Base-by-base conservation (phyloP, 345 rosid genomes). In the Excoecaria agallocha region DNA sequence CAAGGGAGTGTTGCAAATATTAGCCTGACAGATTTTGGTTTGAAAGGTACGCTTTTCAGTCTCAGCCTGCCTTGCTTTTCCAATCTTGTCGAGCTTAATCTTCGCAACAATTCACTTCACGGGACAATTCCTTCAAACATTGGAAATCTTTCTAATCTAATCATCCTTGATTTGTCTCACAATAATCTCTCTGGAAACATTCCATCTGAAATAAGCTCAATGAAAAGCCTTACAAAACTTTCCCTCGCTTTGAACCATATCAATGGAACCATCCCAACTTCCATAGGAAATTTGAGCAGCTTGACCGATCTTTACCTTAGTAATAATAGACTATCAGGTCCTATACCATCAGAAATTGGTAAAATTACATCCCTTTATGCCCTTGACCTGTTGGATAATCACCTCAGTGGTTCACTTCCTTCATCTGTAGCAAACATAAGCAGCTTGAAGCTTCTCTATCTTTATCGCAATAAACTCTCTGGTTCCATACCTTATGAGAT, bases 21-120 rank as follows among this genome's bases (percentile, higher is more conserved):
- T 17, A 82, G 69, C 66, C 79, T 79, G 12, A 57, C 57, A 43
- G 71, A 55, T 56, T 2, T 55, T 22, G 75, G 74, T 52, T 54
- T 82, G 25, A 55, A 35, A 68, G 71, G 71, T 68, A 50, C n/a
- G 41, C 58, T 68, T 68, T 13, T 30, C 16, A 50, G 45, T 68
- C 49, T 79, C 75, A 69, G 74, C 78, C 76, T 82, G 62, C 65
- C 80, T 22, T 79, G 82, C 54, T 76, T 82, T 48, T 73, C 80
- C 4, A 65, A 65, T 51, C 68, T 82, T 5, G 9, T 41, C n/a
- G n/a, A 38, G n/a, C 51, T 82, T 35, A 76, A 76, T 52, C 74
- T 78, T 25, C 48, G 70, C 17, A 48, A 67, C 11, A 67, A 67
- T 11, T 67, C 70, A 7, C 49, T 67, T 58, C 64, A 64, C 52